These are phyloP conservation scores for Circinella umbellata DNA, from an alignment of 371 early-diverging fungal genomes.

Conservation along the genomic window DNA sequence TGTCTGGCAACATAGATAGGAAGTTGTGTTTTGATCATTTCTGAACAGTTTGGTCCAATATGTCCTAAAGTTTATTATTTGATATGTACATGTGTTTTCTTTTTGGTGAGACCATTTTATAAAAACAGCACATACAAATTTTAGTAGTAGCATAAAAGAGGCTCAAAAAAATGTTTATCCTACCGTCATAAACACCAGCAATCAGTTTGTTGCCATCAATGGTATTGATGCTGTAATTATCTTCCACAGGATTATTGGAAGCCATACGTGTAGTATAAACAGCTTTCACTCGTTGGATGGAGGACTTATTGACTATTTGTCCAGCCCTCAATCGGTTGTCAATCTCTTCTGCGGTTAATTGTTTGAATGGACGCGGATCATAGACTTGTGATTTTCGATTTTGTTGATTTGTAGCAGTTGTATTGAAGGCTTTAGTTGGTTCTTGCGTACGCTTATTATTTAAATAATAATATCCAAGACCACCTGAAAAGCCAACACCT, in stretches of 20 bases:
- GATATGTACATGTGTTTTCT: too few relatives aligned
- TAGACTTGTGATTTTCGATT: constrained; percentile 13
- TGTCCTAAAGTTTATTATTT: constrained; percentile 31
- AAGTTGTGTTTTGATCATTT: constrained; percentile 40
- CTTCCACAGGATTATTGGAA: constrained; percentile 54
- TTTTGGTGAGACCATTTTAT: too few relatives aligned
- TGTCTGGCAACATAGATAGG: constrained; percentile 53
- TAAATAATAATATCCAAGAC: constrained; percentile 25
- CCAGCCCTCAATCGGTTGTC: constrained; percentile 34
- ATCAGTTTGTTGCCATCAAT: constrained; percentile 33
- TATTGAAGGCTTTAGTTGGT: background rate
- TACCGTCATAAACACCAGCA: constrained; percentile 59
- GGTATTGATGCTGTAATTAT: constrained; percentile 44
- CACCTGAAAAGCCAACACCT: constrained; percentile 32
- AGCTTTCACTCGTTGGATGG: constrained; percentile 30
- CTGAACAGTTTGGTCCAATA: constrained; percentile 47
- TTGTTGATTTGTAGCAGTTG: too few relatives aligned
- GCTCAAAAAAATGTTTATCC: background rate
- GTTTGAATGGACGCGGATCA: constrained; percentile 41
- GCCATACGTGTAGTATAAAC: constrained; percentile 45
- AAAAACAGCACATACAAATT: too few relatives aligned
- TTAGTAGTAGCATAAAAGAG: background rate
- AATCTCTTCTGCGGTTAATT: constrained; percentile 35
- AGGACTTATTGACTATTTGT: constrained; percentile 29
- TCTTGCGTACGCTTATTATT: constrained; percentile 6